Base-by-base conservation (phyloP, 148 eudicot species). In the Vaccinium myrtillus region DNA sequence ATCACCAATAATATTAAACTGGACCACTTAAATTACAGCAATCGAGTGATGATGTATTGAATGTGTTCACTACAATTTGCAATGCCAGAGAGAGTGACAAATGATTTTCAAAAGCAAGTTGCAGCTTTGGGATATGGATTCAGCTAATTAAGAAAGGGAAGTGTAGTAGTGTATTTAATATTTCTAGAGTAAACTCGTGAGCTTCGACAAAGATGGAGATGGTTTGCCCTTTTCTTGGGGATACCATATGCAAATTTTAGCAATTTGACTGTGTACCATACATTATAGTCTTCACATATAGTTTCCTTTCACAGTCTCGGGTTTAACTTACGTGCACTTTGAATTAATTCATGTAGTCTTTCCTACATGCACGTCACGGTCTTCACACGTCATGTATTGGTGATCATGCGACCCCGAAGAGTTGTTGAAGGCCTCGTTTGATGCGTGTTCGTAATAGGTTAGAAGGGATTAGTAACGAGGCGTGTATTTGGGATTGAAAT, bases 201-300 rank as follows among this genome's bases (percentile, higher is more conserved):
- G 74, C 8, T 27, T 69, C 39, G 74, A 27, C 74, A 69, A 69
- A 69, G 74, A 12, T 69, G 39, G 39, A 27, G 74, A 25, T 69
- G 39, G 74, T 27, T 69, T 69, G 74, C 74, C 74, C 74, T 69
- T 69, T 69, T 13, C 74, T 69, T 12, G 39, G 74, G 74, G 74
- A 69, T 11, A 69, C 74, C 74, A 69, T 11, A 25, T 25, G 67
- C 30, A 8, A 11, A n/a, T 25, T 69, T 69, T 1, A 27, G 13
- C 74, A 69, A 69, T 69, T 27, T 25, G 36, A 69, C 18, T 25
- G 39, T 67, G 6, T 43, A 11, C 73, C 73, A 11, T 23, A 30
- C 3, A 23, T 30, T 23, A 65, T 65, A n/a, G n/a, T n/a, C n/a
- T n/a, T n/a, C n/a, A n/a, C n/a, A n/a, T n/a, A n/a, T n/a, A 61